Percentiles rank a stretch among this genome's conserved stretches.
These are phyloP conservation scores for Zizania latifolia DNA, from an alignment of 176 grass and related monocot genomes.

Conservation along the genomic window DNA sequence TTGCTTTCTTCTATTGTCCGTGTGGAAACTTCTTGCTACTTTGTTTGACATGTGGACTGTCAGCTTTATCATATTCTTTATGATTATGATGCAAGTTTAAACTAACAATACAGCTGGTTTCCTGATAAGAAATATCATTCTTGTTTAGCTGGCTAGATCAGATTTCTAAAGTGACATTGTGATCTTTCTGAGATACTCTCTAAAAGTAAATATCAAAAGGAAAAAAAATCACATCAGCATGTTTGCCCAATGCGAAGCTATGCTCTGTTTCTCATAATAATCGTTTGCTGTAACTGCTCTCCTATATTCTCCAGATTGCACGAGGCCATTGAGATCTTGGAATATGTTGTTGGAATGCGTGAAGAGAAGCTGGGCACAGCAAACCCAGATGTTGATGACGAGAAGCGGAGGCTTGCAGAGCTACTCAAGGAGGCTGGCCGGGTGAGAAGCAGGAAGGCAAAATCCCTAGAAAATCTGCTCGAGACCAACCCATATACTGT, in stretches of 20 bases:
- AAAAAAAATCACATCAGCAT: background rate
- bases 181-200: background rate
- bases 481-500: slow-evolving; percentile 53
- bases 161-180: background rate
- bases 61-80: slow-evolving; percentile 36
- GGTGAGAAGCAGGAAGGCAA: slow-evolving; percentile 75
- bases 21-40: slow-evolving; percentile 56
- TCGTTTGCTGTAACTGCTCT: background rate
- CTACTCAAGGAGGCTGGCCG: slow-evolving; percentile 90
- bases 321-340: slow-evolving; percentile 91
- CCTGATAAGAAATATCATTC: slow-evolving; percentile 5
- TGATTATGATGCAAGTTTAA: slow-evolving; percentile 26
- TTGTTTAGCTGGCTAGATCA: slow-evolving; percentile 22
- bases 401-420: slow-evolving; percentile 81
- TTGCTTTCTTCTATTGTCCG: slow-evolving; percentile 20
- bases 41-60: slow-evolving; percentile 35
- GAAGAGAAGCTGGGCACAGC: slow-evolving; percentile 95
- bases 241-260: background rate
- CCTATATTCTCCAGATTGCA: slow-evolving; percentile 56
- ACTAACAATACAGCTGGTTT: slow-evolving; percentile 19
- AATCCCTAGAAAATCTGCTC: slow-evolving; percentile 69
- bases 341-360: slow-evolving; percentile 78
- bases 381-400: slow-evolving; percentile 85
- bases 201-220: background rate
- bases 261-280: background rate